These are phyloP conservation scores for Planoprotostelium fungivorum DNA, from an alignment of 78 protist species.

Conservation along the genomic window DNA sequence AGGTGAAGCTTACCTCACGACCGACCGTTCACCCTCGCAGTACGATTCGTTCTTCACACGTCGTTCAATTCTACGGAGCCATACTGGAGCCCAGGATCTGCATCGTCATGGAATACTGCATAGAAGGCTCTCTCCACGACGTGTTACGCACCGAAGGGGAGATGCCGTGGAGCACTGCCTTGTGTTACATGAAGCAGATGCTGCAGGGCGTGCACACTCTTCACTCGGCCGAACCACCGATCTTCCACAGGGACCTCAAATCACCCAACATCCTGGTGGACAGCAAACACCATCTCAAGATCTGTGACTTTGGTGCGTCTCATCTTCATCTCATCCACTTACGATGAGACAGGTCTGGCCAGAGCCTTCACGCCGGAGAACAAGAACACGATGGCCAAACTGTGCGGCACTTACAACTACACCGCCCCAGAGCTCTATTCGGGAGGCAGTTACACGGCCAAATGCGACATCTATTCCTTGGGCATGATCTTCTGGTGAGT, in stretches of 20 bases:
- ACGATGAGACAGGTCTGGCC: slow-evolving; percentile 20
- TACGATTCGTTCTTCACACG: slow-evolving; percentile 31
- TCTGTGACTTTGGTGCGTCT: slow-evolving; percentile 30
- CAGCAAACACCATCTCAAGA: slow-evolving; percentile 42
- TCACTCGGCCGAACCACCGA: slow-evolving; percentile 43
- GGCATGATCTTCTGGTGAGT: slow-evolving; percentile 62
- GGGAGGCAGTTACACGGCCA: slow-evolving; percentile 43
- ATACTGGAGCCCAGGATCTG: slow-evolving; percentile 39
- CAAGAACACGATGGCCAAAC: slow-evolving; percentile 41
- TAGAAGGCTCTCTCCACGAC: slow-evolving; percentile 45
- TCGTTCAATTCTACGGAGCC: slow-evolving; percentile 54
- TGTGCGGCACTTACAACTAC: slow-evolving; percentile 64
- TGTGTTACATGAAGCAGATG: slow-evolving; percentile 50
- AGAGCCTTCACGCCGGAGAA: slow-evolving; percentile 55
- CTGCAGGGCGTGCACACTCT: slow-evolving; percentile 35
- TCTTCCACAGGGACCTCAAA: slow-evolving; percentile 60
- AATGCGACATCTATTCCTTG: slow-evolving; percentile 43
- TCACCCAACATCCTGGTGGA: slow-evolving; percentile 54
- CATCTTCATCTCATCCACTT: not conserved
- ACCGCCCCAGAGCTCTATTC: slow-evolving; percentile 59
- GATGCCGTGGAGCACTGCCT: slow-evolving; percentile 46
- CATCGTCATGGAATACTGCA: slow-evolving; percentile 64
- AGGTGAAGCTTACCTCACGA: slow-evolving; percentile 6
- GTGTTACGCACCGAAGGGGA: slow-evolving; percentile 50
- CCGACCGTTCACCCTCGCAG: not conserved